Percentiles rank a stretch among this genome's conserved stretches.
These are phyloP conservation scores for Pharnaceum exiguum DNA, from an alignment of 148 eudicot genomes.

Conservation along the genomic window DNA sequence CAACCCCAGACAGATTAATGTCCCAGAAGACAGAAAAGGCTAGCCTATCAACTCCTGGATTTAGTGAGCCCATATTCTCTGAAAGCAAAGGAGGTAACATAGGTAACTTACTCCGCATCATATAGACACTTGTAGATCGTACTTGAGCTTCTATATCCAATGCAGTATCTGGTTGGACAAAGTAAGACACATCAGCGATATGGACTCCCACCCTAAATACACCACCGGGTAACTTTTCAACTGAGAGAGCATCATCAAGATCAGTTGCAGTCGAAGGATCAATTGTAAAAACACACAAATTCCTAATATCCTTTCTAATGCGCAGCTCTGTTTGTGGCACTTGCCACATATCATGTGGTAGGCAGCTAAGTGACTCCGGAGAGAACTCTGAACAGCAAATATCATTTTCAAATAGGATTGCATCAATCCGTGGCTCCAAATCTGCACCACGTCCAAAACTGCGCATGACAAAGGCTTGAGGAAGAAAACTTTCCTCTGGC, in stretches of 20 bases:
- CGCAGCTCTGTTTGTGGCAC: constrained; percentile 47
- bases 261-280: constrained; percentile 90
- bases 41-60: constrained; percentile 87
- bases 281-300: constrained; percentile 72
- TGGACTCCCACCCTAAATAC: constrained; percentile 77
- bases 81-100: constrained; percentile 84
- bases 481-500: constrained; percentile 54
- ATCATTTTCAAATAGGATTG: constrained; percentile 69
- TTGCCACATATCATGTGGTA: constrained; percentile 60
- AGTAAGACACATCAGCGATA: constrained; percentile 85
- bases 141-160: constrained; percentile 70
- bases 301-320: constrained; percentile 64
- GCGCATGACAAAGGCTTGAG: constrained; percentile 51
- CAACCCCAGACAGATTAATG: constrained; percentile 47
- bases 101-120: constrained; percentile 53
- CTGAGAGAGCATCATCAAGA: constrained; percentile 92
- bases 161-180: constrained; percentile 72
- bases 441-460: constrained; percentile 80
- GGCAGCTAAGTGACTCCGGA: constrained; percentile 55
- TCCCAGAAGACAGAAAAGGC: constrained; percentile 90
- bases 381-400: constrained; percentile 59
- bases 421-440: constrained; percentile 63
- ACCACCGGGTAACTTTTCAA: constrained; percentile 52
- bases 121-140: constrained; percentile 76
- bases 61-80: constrained; percentile 77